Percentiles rank a stretch among this genome's conserved stretches.
These are phyloP conservation scores for Psophocarpus tetragonolobus DNA, from an alignment of 306 rosid species.

Conservation along the genomic window DNA sequence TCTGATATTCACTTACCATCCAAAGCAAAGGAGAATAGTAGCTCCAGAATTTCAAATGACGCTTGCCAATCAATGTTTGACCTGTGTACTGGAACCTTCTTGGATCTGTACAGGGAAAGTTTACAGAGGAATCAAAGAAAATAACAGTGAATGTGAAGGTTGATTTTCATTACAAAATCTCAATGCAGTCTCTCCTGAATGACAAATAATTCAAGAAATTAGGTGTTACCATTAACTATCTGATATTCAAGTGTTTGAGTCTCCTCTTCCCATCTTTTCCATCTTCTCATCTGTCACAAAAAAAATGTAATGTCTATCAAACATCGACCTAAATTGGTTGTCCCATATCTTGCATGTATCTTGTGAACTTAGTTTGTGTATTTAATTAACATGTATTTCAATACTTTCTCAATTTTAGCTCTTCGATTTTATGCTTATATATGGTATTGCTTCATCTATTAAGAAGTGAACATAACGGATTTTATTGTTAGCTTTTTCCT, in stretches of 20 bases:
- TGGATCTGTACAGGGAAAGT: conserved; percentile 49
- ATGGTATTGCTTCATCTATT: not conserved
- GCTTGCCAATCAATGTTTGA: conserved; percentile 60
- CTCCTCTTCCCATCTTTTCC: conserved; percentile 75
- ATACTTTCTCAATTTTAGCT: not conserved
- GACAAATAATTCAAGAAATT: not conserved
- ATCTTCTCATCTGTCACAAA: conserved; percentile 56
- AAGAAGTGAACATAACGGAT: not conserved
- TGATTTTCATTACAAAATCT: not conserved
- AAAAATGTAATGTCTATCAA: not conserved
- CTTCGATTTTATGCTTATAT: not conserved
- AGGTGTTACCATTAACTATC: conserved; percentile 57
- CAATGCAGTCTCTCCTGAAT: not conserved
- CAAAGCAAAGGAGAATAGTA: conserved; percentile 55
- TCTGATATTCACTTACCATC: conserved; percentile 49
- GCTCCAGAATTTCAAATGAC: conserved; percentile 60
- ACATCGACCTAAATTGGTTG: not conserved
- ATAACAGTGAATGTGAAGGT: not conserved
- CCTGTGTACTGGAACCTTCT: conserved; percentile 51
- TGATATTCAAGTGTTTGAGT: conserved; percentile 64
- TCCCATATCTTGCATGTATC: not conserved
- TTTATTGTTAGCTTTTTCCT: not conserved
- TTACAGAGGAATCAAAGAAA: not conserved
- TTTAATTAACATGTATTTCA: not conserved
- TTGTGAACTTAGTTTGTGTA: not conserved